Evolutionary conservation across 2,329 filamentous ascomycete genomes (phyloP), one percentile per base, ranked within the genome.

Genomic region (Periglandula ipomoeae): DNA sequence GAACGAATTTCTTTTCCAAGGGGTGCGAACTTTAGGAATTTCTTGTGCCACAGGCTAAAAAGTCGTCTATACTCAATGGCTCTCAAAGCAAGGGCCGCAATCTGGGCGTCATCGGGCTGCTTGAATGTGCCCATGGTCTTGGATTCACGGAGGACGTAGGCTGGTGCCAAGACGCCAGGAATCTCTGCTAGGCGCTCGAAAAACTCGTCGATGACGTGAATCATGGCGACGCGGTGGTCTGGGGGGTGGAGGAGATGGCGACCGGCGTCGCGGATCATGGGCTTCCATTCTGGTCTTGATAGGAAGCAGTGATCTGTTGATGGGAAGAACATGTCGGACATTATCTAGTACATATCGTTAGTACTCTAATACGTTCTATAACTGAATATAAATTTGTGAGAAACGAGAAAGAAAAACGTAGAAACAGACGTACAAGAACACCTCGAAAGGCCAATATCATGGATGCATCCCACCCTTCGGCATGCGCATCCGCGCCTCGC

Each of bases 401-500:
- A 3, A 38, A 24, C 23, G 19, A 30, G 22, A 30, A 45, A 23
- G 17, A 22, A 13, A 4, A n/a, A 15, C n/a, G n/a, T 4, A 17
- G 6, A 38, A 2, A 19, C n/a, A 15, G n/a, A 61, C 64, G 39
- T 56, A 68, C 67, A 39, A 70, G 55, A 40, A 70, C 56, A 8
- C 61, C 61, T 26, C 67, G 63, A 47, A 68, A 66, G 4, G 66
- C 63, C 13, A 67, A 56, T 17, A 71, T 52, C 58, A 70, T 64
- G 15, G 61, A 56, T n/a, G 61, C 61, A 52, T 69, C 66, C 55
- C 65, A 67, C 3, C 60, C 57, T 17, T 61, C 59, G 6, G 56
- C 51, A 47, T 69, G 66, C 22, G 63, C 62, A 5, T 55, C 56
- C 9, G 62, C 56, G n/a, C 68, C 68, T 19, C 69, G 66, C 42